Conservation (phyloP, 306 rosid genomes). For the Citrullus amarus region DNA sequence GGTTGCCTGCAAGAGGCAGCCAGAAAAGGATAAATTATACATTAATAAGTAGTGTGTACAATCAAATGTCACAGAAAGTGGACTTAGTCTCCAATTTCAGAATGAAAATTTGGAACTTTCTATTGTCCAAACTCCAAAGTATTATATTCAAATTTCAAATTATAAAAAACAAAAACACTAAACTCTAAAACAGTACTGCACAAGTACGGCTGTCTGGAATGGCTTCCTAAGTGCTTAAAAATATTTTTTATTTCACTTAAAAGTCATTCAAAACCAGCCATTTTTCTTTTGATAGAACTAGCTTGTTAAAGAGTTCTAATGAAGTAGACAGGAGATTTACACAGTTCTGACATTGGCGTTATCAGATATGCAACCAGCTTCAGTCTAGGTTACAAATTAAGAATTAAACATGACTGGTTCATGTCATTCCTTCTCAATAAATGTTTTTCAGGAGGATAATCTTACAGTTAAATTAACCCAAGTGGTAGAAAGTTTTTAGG, state of each 20-base stretch:
- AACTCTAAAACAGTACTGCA: not conserved
- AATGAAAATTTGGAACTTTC: not conserved
- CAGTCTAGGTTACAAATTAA: not conserved
- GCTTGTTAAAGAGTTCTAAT: not conserved
- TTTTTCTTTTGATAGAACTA: not conserved
- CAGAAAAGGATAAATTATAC: not conserved
- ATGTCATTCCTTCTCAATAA: not conserved
- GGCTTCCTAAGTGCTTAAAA: not conserved
- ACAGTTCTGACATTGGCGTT: not conserved
- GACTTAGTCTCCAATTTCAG: not conserved
- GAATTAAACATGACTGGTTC: not conserved
- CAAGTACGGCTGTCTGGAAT: not conserved
- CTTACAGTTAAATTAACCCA: not conserved
- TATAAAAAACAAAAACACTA: not conserved
- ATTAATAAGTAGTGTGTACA: not conserved
- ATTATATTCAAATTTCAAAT: not conserved
- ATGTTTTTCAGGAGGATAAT: not conserved
- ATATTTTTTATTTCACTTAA: not conserved
- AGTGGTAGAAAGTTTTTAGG: not conserved
- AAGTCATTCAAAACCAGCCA: not conserved
- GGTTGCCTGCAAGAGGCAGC: slow-evolving; percentile 25
- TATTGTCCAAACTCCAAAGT: not conserved
- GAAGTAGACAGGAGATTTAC: not conserved
- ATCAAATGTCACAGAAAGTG: not conserved
- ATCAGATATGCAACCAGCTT: not conserved